Evolutionary conservation across 225 moss, liverwort and hornwort species (phyloP), one percentile per base, ranked within the genome.

Genomic region (Straminergon stramineum): DNA sequence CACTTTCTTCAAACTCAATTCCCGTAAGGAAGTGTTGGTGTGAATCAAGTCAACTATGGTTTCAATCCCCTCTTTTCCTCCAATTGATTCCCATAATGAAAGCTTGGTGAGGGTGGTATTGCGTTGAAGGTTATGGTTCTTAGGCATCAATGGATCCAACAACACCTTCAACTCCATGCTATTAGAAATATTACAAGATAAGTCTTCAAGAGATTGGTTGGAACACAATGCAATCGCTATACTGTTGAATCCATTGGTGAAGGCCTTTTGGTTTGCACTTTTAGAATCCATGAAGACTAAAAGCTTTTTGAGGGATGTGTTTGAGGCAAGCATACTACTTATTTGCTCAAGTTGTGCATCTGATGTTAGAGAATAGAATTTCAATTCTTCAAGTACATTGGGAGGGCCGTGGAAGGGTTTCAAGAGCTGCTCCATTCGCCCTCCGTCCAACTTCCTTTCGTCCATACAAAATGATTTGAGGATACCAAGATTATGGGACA

Each of bases 231-330:
- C 43, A 43, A 0, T 0, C 26, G 27, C 73, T 5, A 73, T 16
- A 9, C 9, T 43, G 0, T 3, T 43, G 9, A 9, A 73, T 16
- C 73, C 43, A 0, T 5, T 26, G 0, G 15, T 15, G 0, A 41
- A 73, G 5, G 12, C 4, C n/a, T n/a, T n/a, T n/a, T 13, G 2
- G n/a, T n/a, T n/a, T n/a, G n/a, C n/a, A n/a, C n/a, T n/a, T n/a
- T n/a, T n/a, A 4, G 19, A 11, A 1, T 1, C 0, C 1, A 0
- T 17, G 7, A 0, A 19, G 2, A 75, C 0, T 1, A 0, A 0
- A 70, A 70, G 70, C 39, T 19, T 35, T 67, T 67, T 67, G 67
- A 67, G 73, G 73, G 73, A 73, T 43, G 27, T 73, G 27, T 5
- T 73, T 27, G 43, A 9, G 28, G 73, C 43, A 43, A 73, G 43